Conservation (phyloP, 495 filamentous ascomycete genomes). For the Aspergillus funiculosus region DNA sequence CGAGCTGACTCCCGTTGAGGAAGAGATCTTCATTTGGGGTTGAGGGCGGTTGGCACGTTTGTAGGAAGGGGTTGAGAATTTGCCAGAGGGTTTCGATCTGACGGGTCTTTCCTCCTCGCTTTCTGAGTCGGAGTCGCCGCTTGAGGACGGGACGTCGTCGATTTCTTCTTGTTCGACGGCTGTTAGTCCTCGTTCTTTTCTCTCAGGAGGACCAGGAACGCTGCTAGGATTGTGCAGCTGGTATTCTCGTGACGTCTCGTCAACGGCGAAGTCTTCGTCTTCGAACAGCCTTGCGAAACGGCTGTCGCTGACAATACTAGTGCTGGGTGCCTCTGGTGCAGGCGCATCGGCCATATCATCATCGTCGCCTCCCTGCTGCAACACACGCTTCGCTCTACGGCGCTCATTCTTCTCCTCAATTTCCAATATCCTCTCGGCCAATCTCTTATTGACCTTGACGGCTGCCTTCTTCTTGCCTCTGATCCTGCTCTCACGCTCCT, state of each 20-base stretch:
- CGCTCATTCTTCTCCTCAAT: conserved; percentile 75
- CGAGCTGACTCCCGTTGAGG: conserved; percentile 40
- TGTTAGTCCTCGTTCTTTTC: conserved; percentile 53
- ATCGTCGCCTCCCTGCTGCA: conserved; percentile 52
- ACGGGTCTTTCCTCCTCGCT: conserved; percentile 25
- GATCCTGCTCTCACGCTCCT: conserved; percentile 87
- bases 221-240: conserved; percentile 80
- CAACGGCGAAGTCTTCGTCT: conserved; percentile 85
- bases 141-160: conserved; percentile 42
- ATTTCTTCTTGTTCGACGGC: conserved; percentile 62
- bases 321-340: conserved; percentile 13
- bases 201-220: conserved; percentile 23
- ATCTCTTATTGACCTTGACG: conserved; percentile 77
- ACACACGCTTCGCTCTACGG: conserved; percentile 52
- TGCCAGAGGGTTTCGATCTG: conserved; percentile 39
- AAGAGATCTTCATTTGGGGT: conserved; percentile 54
- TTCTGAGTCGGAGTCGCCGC: conserved; percentile 42
- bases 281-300: conserved; percentile 89
- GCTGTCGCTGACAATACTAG: conserved; percentile 65
- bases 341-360: conserved; percentile 39
- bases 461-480: conserved; percentile 87
- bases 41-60: conserved; percentile 47
- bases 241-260: conserved; percentile 87
- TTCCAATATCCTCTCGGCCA: conserved; percentile 77
- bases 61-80: conserved; percentile 55